These are phyloP conservation scores for Suillus brevipes DNA, from an alignment of 768 basidiomycete genomes.

Conservation along the genomic window DNA sequence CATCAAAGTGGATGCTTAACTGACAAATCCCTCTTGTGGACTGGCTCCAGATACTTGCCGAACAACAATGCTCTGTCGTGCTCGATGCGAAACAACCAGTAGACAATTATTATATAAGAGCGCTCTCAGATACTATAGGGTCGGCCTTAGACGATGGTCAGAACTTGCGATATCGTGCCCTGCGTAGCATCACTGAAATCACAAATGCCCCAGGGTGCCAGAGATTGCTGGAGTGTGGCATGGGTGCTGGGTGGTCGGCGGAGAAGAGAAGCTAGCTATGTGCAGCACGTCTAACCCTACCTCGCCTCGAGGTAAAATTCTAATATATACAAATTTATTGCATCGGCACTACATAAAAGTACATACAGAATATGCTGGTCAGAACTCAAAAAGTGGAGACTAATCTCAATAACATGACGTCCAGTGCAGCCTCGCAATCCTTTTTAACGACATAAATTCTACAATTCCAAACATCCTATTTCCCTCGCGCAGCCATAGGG, in stretches of 20 bases:
- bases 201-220: too few species aligned
- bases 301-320: too few species aligned
- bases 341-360: background rate
- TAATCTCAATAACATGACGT: background rate
- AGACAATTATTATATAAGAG: slow-evolving; percentile 42
- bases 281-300: too few species aligned
- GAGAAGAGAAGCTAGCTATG: too few species aligned
- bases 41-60: slow-evolving; percentile 34
- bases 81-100: slow-evolving; percentile 40
- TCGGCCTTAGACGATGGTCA: slow-evolving; percentile 36
- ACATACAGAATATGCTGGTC: background rate
- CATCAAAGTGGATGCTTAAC: slow-evolving; percentile 44
- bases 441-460: background rate
- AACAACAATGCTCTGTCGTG: slow-evolving; percentile 50
- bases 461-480: background rate
- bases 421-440: background rate
- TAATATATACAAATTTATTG: too few species aligned
- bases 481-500: background rate
- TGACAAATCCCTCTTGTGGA: slow-evolving; percentile 40
- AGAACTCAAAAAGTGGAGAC: background rate
- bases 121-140: slow-evolving; percentile 15
- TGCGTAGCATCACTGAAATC: too few species aligned
- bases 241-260: too few species aligned
- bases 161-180: slow-evolving; percentile 8
- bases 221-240: too few species aligned